Evolutionary conservation across 2,329 filamentous ascomycete genomes (phyloP).

Genomic region (Cladophialophora chaetospira): DNA sequence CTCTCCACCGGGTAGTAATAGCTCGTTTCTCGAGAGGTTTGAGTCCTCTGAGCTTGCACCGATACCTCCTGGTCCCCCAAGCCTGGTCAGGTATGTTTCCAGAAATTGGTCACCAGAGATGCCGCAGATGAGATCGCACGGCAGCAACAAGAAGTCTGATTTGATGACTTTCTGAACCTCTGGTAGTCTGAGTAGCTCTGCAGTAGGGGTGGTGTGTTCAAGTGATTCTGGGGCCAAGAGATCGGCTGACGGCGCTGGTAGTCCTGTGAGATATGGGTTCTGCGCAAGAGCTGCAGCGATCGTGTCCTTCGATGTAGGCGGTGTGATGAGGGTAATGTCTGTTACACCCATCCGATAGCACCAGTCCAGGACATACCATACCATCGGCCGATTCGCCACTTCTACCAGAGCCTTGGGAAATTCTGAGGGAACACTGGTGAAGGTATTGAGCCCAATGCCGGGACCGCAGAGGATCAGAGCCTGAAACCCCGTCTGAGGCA

Average conservation of each 20-base stretch:
- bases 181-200: slow-evolving; percentile 79
- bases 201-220: slow-evolving; percentile 83
- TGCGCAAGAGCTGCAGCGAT: slow-evolving; percentile 51
- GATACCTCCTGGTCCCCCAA: slow-evolving; percentile 62
- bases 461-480: slow-evolving; percentile 53
- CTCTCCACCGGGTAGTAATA: slow-evolving; percentile 56
- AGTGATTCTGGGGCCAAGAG: slow-evolving; percentile 75
- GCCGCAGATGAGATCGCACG: slow-evolving; percentile 92
- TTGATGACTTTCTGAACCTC: slow-evolving; percentile 78
- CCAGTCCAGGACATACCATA: slow-evolving; percentile 53
- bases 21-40: slow-evolving; percentile 45
- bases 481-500: slow-evolving; percentile 47
- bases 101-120: slow-evolving; percentile 78
- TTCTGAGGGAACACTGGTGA: slow-evolving; percentile 52
- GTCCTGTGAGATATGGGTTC: slow-evolving; percentile 53
- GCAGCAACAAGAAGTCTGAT: slow-evolving; percentile 84
- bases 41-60: slow-evolving; percentile 48
- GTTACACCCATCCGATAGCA: slow-evolving; percentile 53
- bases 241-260: slow-evolving; percentile 57
- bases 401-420: slow-evolving; percentile 53
- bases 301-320: slow-evolving; percentile 45
- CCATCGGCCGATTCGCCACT: slow-evolving; percentile 53
- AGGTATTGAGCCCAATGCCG: slow-evolving; percentile 52
- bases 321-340: slow-evolving; percentile 51
- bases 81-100: slow-evolving; percentile 89